Base-by-base conservation (phyloP, 202 grass and related monocot genomes). In the Eragrostis tef region DNA sequence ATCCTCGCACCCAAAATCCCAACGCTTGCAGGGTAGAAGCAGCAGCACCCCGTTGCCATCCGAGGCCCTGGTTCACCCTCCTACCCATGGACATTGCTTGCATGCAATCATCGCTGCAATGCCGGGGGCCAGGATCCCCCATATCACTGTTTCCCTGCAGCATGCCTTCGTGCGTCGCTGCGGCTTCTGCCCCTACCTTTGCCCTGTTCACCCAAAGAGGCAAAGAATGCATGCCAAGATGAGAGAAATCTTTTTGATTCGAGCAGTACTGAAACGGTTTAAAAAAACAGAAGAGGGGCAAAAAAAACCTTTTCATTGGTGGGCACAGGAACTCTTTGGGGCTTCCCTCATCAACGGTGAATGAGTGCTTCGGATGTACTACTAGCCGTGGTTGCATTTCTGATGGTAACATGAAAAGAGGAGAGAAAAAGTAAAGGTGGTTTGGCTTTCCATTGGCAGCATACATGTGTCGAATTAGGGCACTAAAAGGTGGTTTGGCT, bases 281-380 rank as follows among this genome's bases (percentile, higher is more conserved):
- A 56, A 59, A 14, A 57, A 85, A 45, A 12, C 77, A 56, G 59
- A 2, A 61, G 46, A 41, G 19, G 29, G 68, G 51, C 1, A 26
- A 77, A 82, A 36, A 88, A 93, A n/a, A n/a, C 90, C 92, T 99
- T 99, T 93, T 91, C 83, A 91, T 74, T 25, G 62, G 84, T 34
- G 53, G 53, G 64, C 87, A 81, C 64, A 87, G 49, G 80, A 95
- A 88, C 67, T 89, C 88, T 64, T 90, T 86, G 81, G 80, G 83
- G 78, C 85, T 85, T 90, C 71, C 81, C 79, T 94, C 90, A 83
- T 93, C 86, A 83, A 65, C 56, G 79, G 39, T 29, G 64, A 89
- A 89, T 80, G 89, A 84, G 71, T 90, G 80, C 78, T 78, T 91
- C 73, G 60, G 82, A 42, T 62, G 68, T 57, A 54, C n/a, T n/a